A percentile compares a stretch with the other conserved stretches of the same genome.
Conservation (phyloP, 192 early-diverging fungal species). For the Backusella morwellensis region DNA sequence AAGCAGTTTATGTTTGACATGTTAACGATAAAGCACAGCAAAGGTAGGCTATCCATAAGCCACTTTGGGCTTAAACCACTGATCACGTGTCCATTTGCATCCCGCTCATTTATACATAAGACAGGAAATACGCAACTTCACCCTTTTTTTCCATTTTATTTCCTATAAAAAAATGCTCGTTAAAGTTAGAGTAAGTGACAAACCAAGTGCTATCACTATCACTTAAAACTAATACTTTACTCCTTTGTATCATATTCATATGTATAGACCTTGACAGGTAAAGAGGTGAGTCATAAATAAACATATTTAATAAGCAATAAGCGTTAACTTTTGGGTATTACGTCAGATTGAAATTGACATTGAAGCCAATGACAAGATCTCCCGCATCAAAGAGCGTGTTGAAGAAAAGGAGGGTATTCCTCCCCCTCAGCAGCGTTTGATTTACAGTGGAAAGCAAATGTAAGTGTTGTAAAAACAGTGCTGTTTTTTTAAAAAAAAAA, state of each 20-base stretch:
- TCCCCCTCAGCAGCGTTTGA: constrained; percentile 92
- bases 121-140: not conserved
- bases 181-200: constrained; percentile 67
- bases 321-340: not conserved
- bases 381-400: constrained; percentile 87
- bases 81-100: not conserved
- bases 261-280: constrained; percentile 79
- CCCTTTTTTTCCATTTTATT: not conserved
- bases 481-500: not conserved
- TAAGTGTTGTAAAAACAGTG: constrained; percentile 34
- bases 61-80: too few relatives aligned
- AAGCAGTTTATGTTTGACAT: too few relatives aligned
- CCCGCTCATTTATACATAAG: not conserved
- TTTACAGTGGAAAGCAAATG: constrained; percentile 95
- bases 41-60: too few relatives aligned
- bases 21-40: too few relatives aligned
- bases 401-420: constrained; percentile 98
- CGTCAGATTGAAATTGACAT: constrained; percentile 89
- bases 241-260: constrained; percentile 26
- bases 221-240: not conserved
- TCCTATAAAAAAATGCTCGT: constrained; percentile 58
- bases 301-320: not conserved
- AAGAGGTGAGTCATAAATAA: constrained; percentile 59
- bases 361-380: constrained; percentile 77
- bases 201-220: not conserved